Conservation (phyloP, 108 stramenopile genomes). For the Nannochloropsis oceanica region DNA sequence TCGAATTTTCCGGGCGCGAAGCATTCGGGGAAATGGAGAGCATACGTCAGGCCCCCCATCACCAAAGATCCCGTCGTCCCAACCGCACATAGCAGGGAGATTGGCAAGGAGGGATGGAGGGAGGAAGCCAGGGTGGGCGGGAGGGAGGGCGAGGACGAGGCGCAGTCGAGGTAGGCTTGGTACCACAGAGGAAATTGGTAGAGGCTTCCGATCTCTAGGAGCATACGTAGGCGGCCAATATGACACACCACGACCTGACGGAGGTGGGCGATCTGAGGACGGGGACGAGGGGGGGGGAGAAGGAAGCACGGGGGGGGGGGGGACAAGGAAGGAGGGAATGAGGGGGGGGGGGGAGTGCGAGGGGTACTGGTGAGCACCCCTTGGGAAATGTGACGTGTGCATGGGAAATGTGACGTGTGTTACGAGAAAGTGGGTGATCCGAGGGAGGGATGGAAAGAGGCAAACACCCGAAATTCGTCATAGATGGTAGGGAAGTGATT, state of each 20-base stretch:
- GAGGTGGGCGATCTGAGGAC: background rate
- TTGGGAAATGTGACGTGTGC: too few species aligned
- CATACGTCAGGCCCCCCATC: background rate
- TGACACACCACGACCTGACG: background rate
- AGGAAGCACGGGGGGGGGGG: background rate
- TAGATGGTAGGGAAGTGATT: too few species aligned
- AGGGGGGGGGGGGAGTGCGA: background rate
- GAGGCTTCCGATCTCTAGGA: background rate
- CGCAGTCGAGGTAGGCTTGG: too few species aligned
- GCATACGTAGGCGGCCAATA: background rate
- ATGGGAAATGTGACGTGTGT: too few species aligned
- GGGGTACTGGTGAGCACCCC: too few species aligned
- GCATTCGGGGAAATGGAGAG: background rate
- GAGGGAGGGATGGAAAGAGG: too few species aligned
- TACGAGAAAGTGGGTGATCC: too few species aligned
- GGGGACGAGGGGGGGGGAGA: background rate
- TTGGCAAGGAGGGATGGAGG: background rate
- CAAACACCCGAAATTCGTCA: too few species aligned
- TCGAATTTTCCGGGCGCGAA: background rate
- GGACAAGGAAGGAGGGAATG: background rate
- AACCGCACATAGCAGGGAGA: too few species aligned
- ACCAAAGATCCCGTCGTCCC: background rate
- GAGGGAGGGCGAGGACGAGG: background rate
- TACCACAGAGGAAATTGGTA: too few species aligned
- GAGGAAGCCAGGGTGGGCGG: too few species aligned